These are phyloP conservation scores for Zelopaecilomyces penicillatus DNA, from an alignment of 2,329 filamentous ascomycete genomes.

Conservation along the genomic window DNA sequence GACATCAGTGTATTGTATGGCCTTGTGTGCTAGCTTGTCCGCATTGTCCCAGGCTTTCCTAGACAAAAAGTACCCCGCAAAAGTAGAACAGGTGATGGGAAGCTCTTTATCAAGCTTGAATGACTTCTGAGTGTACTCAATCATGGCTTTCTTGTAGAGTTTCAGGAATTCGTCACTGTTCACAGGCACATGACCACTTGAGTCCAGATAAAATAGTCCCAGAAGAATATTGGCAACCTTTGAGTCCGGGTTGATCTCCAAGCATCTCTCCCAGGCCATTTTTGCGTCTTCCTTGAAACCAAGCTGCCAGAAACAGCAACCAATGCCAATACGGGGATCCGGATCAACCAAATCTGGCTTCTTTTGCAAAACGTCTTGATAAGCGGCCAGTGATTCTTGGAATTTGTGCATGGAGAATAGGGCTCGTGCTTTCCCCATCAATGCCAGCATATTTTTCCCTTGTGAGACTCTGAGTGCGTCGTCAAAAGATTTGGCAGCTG, in stretches of 20 bases:
- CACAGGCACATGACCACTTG: conserved; percentile 72
- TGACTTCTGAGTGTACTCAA: conserved; percentile 83
- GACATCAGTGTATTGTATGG: conserved; percentile 91
- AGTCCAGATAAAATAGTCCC: conserved; percentile 81
- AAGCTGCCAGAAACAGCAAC: conserved; percentile 94
- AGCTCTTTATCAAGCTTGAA: conserved; percentile 91
- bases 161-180: conserved; percentile 77
- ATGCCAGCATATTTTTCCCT: conserved; percentile 82
- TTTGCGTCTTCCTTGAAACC: conserved; percentile 91
- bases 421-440: conserved; percentile 81
- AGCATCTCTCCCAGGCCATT: conserved; percentile 76
- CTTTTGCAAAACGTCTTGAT: conserved; percentile 79
- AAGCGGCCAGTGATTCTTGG: conserved; percentile 70
- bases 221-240: conserved; percentile 87
- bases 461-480: conserved; percentile 80
- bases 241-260: conserved; percentile 74
- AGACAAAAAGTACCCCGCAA: conserved; percentile 82
- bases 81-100: conserved; percentile 81
- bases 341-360: conserved; percentile 86
- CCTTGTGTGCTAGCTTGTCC: conserved; percentile 80
- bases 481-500: conserved; percentile 88
- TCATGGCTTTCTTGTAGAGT: conserved; percentile 90
- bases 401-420: conserved; percentile 82
- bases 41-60: conserved; percentile 74
- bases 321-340: conserved; percentile 91